phyloP scores from a whole-genome alignment of 2,329 filamentous ascomycete species.

The Emergomyces africanus region DNA sequence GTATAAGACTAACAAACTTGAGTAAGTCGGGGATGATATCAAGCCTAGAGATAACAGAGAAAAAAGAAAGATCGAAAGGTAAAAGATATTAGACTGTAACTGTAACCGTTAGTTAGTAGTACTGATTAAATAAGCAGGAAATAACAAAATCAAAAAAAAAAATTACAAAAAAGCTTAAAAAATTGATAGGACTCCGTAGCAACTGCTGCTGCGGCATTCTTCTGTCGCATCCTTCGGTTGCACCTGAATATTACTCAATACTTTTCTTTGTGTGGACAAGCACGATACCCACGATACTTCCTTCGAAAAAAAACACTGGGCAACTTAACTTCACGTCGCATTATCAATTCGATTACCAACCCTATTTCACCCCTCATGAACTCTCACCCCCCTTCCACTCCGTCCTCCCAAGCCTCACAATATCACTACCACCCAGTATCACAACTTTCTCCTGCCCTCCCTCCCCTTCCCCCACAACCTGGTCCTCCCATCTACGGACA shows the following conservation, averaged over 20 bases:
- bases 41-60: not conserved
- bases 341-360: not conserved
- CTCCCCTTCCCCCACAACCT: conserved; percentile 42
- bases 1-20: not conserved
- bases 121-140: not conserved
- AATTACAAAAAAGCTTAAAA: too few relatives aligned
- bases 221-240: too few relatives aligned
- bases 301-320: too few relatives aligned
- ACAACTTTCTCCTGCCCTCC: conserved; percentile 29
- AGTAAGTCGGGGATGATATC: not conserved
- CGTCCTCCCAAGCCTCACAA: conserved; percentile 20
- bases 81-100: not conserved
- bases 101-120: not conserved
- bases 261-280: too few relatives aligned
- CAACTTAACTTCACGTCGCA: not conserved
- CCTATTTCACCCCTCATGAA: not conserved
- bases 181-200: too few relatives aligned
- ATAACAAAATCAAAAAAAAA: too few relatives aligned
- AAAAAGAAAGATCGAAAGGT: not conserved
- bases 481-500: conserved; percentile 48
- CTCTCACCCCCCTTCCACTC: conserved; percentile 14
- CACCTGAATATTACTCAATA: too few relatives aligned
- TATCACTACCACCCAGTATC: conserved; percentile 25
- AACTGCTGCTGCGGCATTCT: too few relatives aligned
- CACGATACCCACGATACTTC: too few relatives aligned